A percentile compares a stretch with the other conserved stretches of the same genome.
Conservation (phyloP, 192 early-diverging fungal genomes). For the Kappamyces sp. region DNA sequence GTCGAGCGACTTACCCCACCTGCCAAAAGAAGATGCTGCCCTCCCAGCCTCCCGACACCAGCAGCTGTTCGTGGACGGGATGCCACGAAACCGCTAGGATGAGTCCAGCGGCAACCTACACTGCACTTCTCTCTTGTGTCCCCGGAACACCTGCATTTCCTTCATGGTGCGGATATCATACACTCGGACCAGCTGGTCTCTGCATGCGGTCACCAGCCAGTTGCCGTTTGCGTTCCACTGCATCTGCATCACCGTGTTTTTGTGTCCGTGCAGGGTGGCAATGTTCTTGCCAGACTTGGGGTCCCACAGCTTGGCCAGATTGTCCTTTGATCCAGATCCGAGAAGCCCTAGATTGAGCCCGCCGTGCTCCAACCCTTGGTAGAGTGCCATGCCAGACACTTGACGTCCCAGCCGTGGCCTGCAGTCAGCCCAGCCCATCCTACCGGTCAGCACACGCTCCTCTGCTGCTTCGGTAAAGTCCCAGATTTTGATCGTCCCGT, state of each 20-base stretch:
- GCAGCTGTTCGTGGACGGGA: constrained; percentile 81
- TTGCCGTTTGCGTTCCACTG: constrained; percentile 97
- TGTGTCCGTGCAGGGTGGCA: constrained; percentile 88
- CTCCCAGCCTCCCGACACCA: constrained; percentile 88
- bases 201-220: constrained; percentile 85
- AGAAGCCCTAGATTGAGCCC: constrained; percentile 39
- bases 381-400: constrained; percentile 97
- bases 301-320: constrained; percentile 95
- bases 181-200: constrained; percentile 86
- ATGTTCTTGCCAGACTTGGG: constrained; percentile 82
- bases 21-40: constrained; percentile 82
- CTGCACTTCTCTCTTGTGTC: constrained; percentile 82
- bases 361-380: constrained; percentile 50
- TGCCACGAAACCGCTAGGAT: constrained; percentile 86
- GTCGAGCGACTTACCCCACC: constrained; percentile 52
- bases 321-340: constrained; percentile 92
- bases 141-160: constrained; percentile 78
- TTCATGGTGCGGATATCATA: constrained; percentile 94
- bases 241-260: constrained; percentile 81
- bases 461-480: constrained; percentile 78
- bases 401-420: constrained; percentile 97
- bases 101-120: constrained; percentile 41
- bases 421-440: not conserved
- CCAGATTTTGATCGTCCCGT: constrained; percentile 95
- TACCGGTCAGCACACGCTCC: constrained; percentile 66